Evolutionary conservation across 2,329 filamentous ascomycete species (phyloP).

Genomic region (Ophiostoma fasciatum): DNA sequence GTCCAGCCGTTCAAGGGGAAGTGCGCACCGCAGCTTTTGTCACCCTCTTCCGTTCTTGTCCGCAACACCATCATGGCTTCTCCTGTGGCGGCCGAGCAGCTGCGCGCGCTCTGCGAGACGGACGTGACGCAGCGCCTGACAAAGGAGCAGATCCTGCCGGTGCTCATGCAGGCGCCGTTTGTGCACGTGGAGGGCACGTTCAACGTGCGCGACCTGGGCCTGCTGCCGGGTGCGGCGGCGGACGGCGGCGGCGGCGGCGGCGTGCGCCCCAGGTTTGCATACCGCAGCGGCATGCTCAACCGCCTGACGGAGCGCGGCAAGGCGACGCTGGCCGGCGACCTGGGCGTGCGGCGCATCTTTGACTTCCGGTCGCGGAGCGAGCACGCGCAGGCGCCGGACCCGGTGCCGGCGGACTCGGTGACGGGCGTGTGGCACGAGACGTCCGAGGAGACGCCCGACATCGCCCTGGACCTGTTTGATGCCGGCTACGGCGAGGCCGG

Average conservation of each 20-base stretch:
- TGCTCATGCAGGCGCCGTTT: constrained; percentile 30
- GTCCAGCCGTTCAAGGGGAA: no score
- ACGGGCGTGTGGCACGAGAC: constrained; percentile 26
- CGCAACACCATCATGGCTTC: neutral
- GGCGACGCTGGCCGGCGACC: constrained; percentile 22
- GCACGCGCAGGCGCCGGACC: constrained; percentile 27
- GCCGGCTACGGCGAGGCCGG: constrained; percentile 28
- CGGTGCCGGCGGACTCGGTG: constrained; percentile 27
- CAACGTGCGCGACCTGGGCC: constrained; percentile 37
- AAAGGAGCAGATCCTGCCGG: constrained; percentile 19
- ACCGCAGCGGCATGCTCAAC: constrained; percentile 31
- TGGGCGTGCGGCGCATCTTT: constrained; percentile 30
- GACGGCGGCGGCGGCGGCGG: constrained; percentile 8
- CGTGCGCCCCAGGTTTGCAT: constrained; percentile 28
- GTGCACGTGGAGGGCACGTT: constrained; percentile 30
- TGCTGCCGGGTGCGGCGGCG: constrained; percentile 18
- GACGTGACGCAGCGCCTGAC: constrained; percentile 26
- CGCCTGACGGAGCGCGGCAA: constrained; percentile 20
- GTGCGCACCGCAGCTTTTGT: no score
- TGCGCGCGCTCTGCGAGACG: constrained; percentile 25
- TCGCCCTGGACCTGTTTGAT: constrained; percentile 27
- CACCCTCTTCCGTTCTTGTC: no score
- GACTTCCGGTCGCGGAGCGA: constrained; percentile 34
- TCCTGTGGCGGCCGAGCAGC: constrained; percentile 12
- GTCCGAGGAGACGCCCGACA: constrained; percentile 21